Conservation (phyloP, 768 basidiomycete genomes). For the Tylopilus sp. region DNA sequence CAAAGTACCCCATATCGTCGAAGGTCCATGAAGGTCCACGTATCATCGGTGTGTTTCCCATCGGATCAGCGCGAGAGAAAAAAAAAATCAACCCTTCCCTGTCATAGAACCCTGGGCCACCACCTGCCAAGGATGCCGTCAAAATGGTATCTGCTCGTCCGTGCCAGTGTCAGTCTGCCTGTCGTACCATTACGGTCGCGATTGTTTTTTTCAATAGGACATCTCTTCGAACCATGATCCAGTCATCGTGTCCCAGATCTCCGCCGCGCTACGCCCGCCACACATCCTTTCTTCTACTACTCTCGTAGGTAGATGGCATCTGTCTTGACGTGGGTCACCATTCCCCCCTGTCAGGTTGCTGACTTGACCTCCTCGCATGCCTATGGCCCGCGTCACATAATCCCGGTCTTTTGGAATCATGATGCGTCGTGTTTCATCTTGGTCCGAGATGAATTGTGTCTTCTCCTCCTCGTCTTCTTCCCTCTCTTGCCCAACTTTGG, state of each 20-base stretch:
- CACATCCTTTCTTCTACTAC: background rate
- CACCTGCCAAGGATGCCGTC: slow-evolving; percentile 7
- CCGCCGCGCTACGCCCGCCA: background rate
- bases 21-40: background rate
- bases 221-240: background rate
- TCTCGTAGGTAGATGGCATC: background rate
- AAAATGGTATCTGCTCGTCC: background rate
- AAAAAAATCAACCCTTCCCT: background rate
- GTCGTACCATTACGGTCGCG: background rate
- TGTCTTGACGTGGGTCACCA: background rate
- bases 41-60: background rate
- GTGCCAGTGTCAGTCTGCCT: background rate
- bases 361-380: background rate
- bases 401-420: background rate
- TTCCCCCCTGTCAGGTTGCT: slow-evolving; percentile 4
- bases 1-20: background rate
- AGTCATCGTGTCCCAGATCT: background rate
- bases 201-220: background rate
- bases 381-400: background rate
- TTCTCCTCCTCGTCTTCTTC: no score
- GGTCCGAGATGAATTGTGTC: background rate
- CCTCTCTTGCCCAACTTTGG: background rate
- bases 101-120: background rate
- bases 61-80: background rate
- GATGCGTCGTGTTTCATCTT: background rate